These are phyloP conservation scores for Phialocephala sp. DNA, from an alignment of 2,329 filamentous ascomycete species.

Conservation along the genomic window DNA sequence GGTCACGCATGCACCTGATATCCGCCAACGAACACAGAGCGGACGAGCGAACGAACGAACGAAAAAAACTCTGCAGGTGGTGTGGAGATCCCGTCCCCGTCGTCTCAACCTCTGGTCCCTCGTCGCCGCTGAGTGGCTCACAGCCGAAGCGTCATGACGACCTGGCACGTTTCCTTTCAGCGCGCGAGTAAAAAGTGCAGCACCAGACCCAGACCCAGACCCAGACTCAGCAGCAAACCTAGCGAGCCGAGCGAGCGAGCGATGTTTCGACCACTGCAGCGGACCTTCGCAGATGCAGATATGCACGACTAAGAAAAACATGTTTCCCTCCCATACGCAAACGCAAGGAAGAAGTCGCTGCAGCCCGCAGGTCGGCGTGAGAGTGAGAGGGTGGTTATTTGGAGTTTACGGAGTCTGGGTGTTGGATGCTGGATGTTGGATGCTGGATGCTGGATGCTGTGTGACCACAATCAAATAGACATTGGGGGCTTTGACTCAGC, in stretches of 20 bases:
- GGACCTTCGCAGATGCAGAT: too few relatives aligned
- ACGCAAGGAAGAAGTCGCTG: too few relatives aligned
- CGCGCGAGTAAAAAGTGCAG: constrained; percentile 3
- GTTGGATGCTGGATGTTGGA: too few relatives aligned
- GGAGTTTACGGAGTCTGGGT: too few relatives aligned
- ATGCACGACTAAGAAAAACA: too few relatives aligned
- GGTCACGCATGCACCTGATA: not conserved
- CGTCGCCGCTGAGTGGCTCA: not conserved
- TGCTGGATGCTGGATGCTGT: not conserved
- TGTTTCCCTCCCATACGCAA: too few relatives aligned
- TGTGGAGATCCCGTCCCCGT: not conserved
- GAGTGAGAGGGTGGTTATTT: too few relatives aligned
- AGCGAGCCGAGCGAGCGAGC: not conserved
- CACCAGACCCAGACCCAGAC: not conserved
- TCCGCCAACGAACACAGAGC: not conserved
- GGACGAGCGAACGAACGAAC: not conserved
- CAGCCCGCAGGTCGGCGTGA: too few relatives aligned
- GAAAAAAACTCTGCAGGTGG: constrained; percentile 3
- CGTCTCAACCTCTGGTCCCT: not conserved
- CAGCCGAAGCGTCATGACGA: not conserved
- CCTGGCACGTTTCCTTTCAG: constrained; percentile 4
- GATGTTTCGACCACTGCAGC: too few relatives aligned
- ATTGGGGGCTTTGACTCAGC: not conserved
- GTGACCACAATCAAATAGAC: not conserved
- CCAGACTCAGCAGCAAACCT: not conserved